A percentile compares a stretch with the other conserved stretches of the same genome.
phyloP scores from a whole-genome alignment of 495 filamentous ascomycete genomes.

The Penicillium ucsense region DNA sequence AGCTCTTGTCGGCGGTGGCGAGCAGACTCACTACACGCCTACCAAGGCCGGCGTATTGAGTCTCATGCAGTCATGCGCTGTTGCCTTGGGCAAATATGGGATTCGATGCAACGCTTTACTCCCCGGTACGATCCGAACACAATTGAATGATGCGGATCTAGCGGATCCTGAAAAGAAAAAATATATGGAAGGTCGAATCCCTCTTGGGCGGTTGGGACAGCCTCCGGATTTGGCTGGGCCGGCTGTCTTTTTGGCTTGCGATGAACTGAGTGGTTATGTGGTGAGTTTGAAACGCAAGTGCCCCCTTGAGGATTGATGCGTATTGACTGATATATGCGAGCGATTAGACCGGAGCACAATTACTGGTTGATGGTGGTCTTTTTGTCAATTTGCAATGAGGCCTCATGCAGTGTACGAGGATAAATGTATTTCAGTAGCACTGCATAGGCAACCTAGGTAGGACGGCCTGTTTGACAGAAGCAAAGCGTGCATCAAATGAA shows the following conservation, averaged over 20 bases:
- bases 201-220: slow-evolving; percentile 44
- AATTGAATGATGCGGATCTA: slow-evolving; percentile 66
- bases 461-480: no score
- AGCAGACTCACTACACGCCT: slow-evolving; percentile 32
- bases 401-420: neutral
- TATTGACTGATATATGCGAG: neutral
- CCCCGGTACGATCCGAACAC: slow-evolving; percentile 21
- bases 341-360: slow-evolving; percentile 1
- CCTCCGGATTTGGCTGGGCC: slow-evolving; percentile 26
- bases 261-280: slow-evolving; percentile 22
- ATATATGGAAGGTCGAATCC: slow-evolving; percentile 72
- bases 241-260: slow-evolving; percentile 22
- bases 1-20: slow-evolving; percentile 23
- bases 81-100: slow-evolving; percentile 16
- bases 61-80: slow-evolving; percentile 34
- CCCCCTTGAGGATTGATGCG: neutral
- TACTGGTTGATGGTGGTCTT: slow-evolving; percentile 6
- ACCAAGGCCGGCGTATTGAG: slow-evolving; percentile 42
- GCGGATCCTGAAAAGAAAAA: slow-evolving; percentile 45
- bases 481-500: no score
- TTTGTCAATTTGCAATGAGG: slow-evolving; percentile 5
- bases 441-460: no score
- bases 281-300: neutral
- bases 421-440: neutral
- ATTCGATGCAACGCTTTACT: slow-evolving; percentile 25